Base-by-base conservation (phyloP, 2,329 filamentous ascomycete species). In the Davidsoniella virescens region DNA sequence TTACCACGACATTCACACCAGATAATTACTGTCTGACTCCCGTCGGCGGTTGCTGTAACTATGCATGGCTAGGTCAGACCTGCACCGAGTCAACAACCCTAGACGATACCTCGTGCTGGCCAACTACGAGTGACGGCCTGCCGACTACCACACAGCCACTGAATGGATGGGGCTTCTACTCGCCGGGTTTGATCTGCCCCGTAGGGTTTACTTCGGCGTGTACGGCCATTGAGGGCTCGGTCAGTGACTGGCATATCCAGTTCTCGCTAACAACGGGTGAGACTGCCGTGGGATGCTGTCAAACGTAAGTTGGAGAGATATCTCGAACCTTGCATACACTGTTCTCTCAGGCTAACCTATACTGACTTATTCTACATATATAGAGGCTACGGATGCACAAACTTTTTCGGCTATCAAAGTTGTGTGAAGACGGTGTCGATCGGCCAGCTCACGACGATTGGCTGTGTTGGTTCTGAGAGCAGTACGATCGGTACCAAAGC, bases 101-200 rank as follows among this genome's bases (percentile, higher is more conserved):
- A 17, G 44, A 47, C 17, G 29, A 47, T 16, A 18, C 44, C 5
- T 44, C 43, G 6, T 47, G 44, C 26, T 47, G 44, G 44, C 44
- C 44, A 18, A 20, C 44, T 2, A 47, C 44, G 3, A 46, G 42
- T 5, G 18, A 7, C 17, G 49, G 49, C 17, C 42, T 45, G 6
- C n/a, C 37, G 36, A 51, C 42, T 9, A 26, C 49, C n/a, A 37
- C 25, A 12, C 49, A 44, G 20, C 49, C 49, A 10, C 38, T 51
- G 29, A 44, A 51, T 9, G 60, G 59, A 17, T 58, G 60, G 59
- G 60, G 61, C 3, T 61, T 61, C 50, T 61, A 62, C 51, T 62
- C 59, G 8, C 60, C 61, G 0, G 61, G 60, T 2, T 38, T 60
- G 1, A 41, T 50, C 0, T 62, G 60, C 42, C 61, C 60, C 5